Evolutionary conservation across 2,329 filamentous ascomycete genomes (phyloP).

Genomic region (Fusarium pseudograminearum): DNA sequence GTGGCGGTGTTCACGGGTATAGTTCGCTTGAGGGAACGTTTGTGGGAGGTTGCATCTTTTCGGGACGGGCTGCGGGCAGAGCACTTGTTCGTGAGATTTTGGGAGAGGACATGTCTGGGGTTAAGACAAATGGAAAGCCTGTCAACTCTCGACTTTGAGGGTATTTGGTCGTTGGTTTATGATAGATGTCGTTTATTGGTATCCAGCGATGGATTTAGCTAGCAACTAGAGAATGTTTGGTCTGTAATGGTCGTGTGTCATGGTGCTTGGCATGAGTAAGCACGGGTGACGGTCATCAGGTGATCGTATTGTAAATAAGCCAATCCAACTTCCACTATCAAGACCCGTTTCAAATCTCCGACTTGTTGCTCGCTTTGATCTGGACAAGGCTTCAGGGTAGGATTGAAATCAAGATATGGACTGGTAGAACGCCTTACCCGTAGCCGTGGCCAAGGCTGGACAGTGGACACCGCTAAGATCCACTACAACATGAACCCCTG

Average conservation of each 20-base stretch:
- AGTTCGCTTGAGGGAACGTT: conserved; percentile 73
- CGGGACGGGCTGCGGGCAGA: conserved; percentile 66
- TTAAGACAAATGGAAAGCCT: neutral
- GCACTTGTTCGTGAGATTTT: conserved; percentile 64
- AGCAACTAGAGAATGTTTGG: neutral
- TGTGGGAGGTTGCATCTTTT: conserved; percentile 72
- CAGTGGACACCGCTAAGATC: neutral
- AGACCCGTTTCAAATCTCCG: neutral
- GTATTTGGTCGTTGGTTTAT: neutral
- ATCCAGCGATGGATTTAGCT: neutral
- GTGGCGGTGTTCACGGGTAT: conserved; percentile 72
- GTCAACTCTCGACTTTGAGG: conserved; percentile 18
- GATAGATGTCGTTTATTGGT: neutral
- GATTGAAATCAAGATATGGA: neutral
- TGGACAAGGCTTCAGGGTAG: conserved; percentile 1
- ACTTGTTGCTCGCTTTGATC: neutral
- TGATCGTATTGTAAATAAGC: neutral
- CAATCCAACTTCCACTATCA: neutral
- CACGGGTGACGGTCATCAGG: neutral
- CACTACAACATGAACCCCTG: conserved; percentile 1
- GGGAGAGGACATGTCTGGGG: conserved; percentile 10
- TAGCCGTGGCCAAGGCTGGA: conserved; percentile 14
- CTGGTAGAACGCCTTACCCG: conserved; percentile 23
- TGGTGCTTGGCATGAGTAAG: neutral
- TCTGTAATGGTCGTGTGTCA: neutral